phyloP scores from a whole-genome alignment of 108 stramenopile genomes.

The Fistulifera solaris region DNA sequence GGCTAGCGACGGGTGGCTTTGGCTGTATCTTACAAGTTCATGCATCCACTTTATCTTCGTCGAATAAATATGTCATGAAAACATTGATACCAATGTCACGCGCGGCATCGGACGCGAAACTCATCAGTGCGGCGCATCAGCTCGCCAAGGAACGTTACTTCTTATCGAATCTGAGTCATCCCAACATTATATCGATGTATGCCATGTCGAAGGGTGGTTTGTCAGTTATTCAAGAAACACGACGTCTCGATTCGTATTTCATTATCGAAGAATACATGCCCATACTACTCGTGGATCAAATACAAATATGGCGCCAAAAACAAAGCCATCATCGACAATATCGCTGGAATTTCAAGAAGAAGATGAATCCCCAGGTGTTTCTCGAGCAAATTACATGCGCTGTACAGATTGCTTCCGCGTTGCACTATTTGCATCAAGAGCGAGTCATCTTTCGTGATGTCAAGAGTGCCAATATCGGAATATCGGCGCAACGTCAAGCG shows the following conservation, averaged over 20 bases:
- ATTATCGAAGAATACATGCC: conserved; percentile 34
- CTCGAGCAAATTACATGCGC: conserved; percentile 20
- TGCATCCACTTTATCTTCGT: conserved; percentile 13
- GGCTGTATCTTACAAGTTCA: conserved; percentile 19
- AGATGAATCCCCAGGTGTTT: no score
- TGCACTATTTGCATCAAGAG: conserved; percentile 32
- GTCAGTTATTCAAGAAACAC: conserved; percentile 27
- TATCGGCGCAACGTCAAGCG: conserved; percentile 29
- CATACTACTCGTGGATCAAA: conserved; percentile 22
- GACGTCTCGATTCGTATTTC: conserved; percentile 42
- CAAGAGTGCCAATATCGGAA: conserved; percentile 50
- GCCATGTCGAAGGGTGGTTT: conserved; percentile 66
- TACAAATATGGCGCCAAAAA: conserved; percentile 29
- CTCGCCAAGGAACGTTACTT: conserved; percentile 25
- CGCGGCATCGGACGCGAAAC: conserved; percentile 32
- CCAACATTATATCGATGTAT: conserved; percentile 46
- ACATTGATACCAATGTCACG: conserved; percentile 42
- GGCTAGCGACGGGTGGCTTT: conserved; percentile 44
- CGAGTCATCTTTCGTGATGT: conserved; percentile 31
- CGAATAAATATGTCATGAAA: conserved; percentile 45
- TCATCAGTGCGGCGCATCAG: conserved; percentile 42
- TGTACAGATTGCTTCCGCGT: conserved; percentile 33
- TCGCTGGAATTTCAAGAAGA: not conserved
- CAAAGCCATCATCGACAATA: conserved; percentile 22
- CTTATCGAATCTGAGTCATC: conserved; percentile 13